These are phyloP conservation scores for Trichocomaceae sp. DNA, from an alignment of 2,329 filamentous ascomycete species.

Conservation along the genomic window DNA sequence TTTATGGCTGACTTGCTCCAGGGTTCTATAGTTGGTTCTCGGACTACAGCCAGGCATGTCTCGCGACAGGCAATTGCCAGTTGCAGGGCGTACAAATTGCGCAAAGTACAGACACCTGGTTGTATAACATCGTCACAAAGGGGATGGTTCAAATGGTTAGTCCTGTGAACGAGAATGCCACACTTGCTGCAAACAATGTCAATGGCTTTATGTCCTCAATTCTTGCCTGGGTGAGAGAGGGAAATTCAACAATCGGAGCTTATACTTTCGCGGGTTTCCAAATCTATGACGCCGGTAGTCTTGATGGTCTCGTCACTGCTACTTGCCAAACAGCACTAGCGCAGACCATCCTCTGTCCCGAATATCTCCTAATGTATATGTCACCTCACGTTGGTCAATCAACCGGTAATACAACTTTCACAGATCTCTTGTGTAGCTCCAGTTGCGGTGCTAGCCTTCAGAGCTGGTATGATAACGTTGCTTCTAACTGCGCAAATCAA, in stretches of 20 bases:
- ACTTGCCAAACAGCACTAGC: neutral
- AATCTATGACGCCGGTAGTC: no score
- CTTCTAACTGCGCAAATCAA: no score
- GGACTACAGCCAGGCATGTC: slow-evolving; percentile 49
- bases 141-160: slow-evolving; percentile 19
- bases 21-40: slow-evolving; percentile 61
- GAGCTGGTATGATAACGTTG: no score
- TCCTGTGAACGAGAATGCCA: slow-evolving; percentile 15
- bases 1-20: no score
- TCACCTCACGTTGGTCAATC: no score
- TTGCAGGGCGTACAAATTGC: slow-evolving; percentile 16
- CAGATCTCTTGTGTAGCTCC: no score
- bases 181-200: slow-evolving; percentile 13
- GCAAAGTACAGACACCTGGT: slow-evolving; percentile 17
- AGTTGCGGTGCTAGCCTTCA: no score
- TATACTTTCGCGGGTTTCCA: slow-evolving; percentile 14
- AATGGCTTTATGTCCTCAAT: slow-evolving; percentile 21
- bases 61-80: slow-evolving; percentile 45
- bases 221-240: slow-evolving; percentile 17
- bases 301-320: no score
- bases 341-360: slow-evolving; percentile 10
- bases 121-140: slow-evolving; percentile 22
- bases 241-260: slow-evolving; percentile 11
- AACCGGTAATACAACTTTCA: no score
- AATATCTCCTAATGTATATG: no score